Evolutionary conservation across 257 asterid genomes (phyloP).

Genomic region (Gardenia jasminoides): DNA sequence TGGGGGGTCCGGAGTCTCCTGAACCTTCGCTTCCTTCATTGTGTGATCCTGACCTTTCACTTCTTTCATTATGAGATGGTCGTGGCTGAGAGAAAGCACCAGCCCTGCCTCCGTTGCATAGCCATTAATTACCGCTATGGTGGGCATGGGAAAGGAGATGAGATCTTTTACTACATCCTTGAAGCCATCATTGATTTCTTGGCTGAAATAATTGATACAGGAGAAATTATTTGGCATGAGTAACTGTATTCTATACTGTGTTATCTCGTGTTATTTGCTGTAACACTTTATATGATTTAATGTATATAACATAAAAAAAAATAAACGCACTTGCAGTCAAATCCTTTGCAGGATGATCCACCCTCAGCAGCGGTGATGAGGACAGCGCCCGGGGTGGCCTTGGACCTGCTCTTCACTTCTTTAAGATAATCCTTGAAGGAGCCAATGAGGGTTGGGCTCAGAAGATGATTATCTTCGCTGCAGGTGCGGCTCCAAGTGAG

Average conservation of each 20-base stretch:
- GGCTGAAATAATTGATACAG: no score
- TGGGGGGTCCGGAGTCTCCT: constrained; percentile 45
- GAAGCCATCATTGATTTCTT: constrained; percentile 53
- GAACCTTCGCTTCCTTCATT: no score
- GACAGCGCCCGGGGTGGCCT: constrained; percentile 55
- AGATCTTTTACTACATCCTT: constrained; percentile 52
- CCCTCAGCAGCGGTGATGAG: constrained; percentile 55
- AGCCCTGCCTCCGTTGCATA: constrained; percentile 81
- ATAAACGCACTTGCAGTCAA: constrained; percentile 38
- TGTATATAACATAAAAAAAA: no score
- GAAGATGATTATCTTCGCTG: no score
- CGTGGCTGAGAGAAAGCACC: constrained; percentile 58
- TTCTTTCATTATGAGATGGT: constrained; percentile 52
- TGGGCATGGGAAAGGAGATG: constrained; percentile 66
- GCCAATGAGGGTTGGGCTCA: no score
- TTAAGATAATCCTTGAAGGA: no score
- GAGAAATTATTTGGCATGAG: no score
- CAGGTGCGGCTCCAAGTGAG: no score
- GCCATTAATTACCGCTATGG: constrained; percentile 70
- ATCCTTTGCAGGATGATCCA: constrained; percentile 66
- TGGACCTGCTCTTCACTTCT: constrained; percentile 47
- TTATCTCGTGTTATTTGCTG: no score
- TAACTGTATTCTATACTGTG: no score
- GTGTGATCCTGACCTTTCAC: no score
- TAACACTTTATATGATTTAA: no score